These are phyloP conservation scores for Lobosporangium transversale DNA, from an alignment of 192 early-diverging fungal species.

Conservation along the genomic window DNA sequence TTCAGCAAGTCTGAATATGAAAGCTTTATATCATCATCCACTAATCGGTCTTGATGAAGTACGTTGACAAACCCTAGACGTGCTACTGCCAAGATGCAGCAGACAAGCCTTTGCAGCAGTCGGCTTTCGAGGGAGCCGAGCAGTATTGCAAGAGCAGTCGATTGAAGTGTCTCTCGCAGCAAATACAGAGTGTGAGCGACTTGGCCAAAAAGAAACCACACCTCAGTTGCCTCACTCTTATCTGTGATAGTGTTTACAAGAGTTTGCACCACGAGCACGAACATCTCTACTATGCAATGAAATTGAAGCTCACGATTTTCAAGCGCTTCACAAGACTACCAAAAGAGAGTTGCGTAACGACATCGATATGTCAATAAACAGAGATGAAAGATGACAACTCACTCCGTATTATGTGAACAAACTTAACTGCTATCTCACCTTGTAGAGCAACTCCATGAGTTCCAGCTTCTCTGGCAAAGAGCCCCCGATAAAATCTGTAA, in stretches of 20 bases:
- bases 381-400: too few species aligned
- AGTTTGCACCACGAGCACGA: slow-evolving; percentile 36
- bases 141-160: slow-evolving; percentile 10
- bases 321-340: slow-evolving; percentile 51
- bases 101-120: slow-evolving; percentile 29
- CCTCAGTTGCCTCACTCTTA: slow-evolving; percentile 51
- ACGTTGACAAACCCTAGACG: slow-evolving; percentile 42
- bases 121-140: slow-evolving; percentile 3
- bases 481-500: slow-evolving; percentile 30
- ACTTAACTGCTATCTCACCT: slow-evolving; percentile 17
- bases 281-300: slow-evolving; percentile 49
- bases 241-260: slow-evolving; percentile 39
- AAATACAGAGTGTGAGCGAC: slow-evolving; percentile 20
- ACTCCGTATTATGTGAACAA: background rate
- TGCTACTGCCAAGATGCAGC: slow-evolving; percentile 32
- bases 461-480: slow-evolving; percentile 50
- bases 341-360: background rate
- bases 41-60: slow-evolving; percentile 44
- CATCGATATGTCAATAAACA: background rate
- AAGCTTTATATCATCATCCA: slow-evolving; percentile 51
- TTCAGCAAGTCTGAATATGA: slow-evolving; percentile 37
- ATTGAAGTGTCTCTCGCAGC: slow-evolving; percentile 31
- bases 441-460: slow-evolving; percentile 51
- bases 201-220: slow-evolving; percentile 44
- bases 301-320: slow-evolving; percentile 42